Conservation (phyloP, 768 basidiomycete genomes). For the Phaffia tasmanica region DNA sequence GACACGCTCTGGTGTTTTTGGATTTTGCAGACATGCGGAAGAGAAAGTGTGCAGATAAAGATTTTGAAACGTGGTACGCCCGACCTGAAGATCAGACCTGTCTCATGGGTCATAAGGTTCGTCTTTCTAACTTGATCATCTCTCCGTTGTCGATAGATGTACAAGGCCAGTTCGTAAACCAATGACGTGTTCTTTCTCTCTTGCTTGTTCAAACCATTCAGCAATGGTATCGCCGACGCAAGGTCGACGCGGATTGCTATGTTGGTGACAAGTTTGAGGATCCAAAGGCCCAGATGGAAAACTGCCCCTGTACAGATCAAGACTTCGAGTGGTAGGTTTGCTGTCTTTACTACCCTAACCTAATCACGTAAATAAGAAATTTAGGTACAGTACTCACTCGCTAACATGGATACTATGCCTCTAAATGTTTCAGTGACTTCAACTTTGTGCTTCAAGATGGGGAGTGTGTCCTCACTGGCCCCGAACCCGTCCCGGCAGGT, state of each 20-base stretch:
- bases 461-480: conserved; percentile 72
- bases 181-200: background rate
- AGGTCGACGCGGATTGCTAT: conserved; percentile 70
- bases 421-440: conserved; percentile 56
- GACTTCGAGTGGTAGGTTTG: conserved; percentile 83
- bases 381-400: background rate
- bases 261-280: conserved; percentile 82
- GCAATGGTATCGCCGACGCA: conserved; percentile 92
- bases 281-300: conserved; percentile 66
- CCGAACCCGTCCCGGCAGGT: conserved; percentile 71
- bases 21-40: conserved; percentile 65
- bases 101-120: conserved; percentile 86
- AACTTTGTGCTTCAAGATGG: conserved; percentile 67
- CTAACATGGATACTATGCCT: background rate
- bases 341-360: background rate
- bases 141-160: too few relatives aligned
- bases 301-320: conserved; percentile 68
- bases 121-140: conserved; percentile 25
- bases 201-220: conserved; percentile 36
- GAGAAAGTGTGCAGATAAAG: conserved; percentile 55
- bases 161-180: too few relatives aligned
- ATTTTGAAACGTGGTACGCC: conserved; percentile 85
- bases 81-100: conserved; percentile 57
- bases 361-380: background rate
- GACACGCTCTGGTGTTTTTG: conserved; percentile 62